phyloP scores from a whole-genome alignment of 2,329 filamentous ascomycete genomes.

The Paecilomyces niveus region DNA sequence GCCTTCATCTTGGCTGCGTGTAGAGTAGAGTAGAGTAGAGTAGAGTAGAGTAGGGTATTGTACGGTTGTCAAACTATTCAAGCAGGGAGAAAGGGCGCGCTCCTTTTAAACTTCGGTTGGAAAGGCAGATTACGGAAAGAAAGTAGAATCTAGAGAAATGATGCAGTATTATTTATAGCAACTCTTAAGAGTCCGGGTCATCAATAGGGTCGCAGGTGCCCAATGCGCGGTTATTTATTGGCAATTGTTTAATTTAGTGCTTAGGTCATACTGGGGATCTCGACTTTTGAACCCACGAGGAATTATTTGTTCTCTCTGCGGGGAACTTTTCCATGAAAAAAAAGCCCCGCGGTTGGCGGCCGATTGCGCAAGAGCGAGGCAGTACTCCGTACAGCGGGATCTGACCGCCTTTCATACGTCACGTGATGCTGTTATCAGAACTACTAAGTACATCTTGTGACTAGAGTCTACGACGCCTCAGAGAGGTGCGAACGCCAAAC shows the following conservation, averaged over 20 bases:
- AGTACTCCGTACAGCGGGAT: not conserved
- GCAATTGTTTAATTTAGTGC: not conserved
- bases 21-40: not conserved
- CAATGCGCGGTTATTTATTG: not conserved
- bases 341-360: not conserved
- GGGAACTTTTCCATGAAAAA: not conserved
- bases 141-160: no score
- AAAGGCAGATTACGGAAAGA: no score
- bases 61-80: not conserved
- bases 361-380: not conserved
- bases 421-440: not conserved
- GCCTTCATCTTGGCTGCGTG: slow-evolving; percentile 51
- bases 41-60: no score
- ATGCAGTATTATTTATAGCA: not conserved
- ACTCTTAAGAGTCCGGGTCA: no score
- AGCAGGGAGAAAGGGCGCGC: not conserved
- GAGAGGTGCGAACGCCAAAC: no score
- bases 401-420: not conserved
- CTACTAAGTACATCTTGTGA: no score
- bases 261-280: not conserved
- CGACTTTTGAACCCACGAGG: not conserved
- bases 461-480: no score
- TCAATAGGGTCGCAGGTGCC: not conserved
- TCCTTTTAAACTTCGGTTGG: no score
- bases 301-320: not conserved